Percentiles rank a stretch among this genome's conserved stretches.
Conservation (phyloP, 345 rosid species). For the Lepidium aucheri region DNA sequence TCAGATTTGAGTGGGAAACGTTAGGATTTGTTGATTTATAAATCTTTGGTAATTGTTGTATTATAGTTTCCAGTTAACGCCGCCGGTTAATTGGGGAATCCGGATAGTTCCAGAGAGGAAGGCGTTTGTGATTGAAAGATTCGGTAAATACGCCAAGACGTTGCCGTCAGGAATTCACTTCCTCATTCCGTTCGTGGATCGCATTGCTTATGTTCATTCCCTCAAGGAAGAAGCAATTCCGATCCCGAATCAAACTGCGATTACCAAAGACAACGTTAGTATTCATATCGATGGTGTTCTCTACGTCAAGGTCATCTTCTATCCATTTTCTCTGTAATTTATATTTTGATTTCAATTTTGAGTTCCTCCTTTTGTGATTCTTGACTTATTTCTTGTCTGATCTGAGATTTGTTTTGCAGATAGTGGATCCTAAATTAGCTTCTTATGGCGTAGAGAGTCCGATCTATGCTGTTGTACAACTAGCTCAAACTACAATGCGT, state of each 20-base stretch:
- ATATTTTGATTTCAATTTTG: neutral
- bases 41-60: neutral
- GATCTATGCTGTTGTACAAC: constrained; percentile 83
- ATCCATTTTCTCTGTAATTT: neutral
- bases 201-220: constrained; percentile 92
- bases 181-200: constrained; percentile 81
- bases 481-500: constrained; percentile 99
- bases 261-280: constrained; percentile 91
- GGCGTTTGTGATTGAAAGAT: constrained; percentile 86
- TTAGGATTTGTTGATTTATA: neutral
- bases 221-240: constrained; percentile 97
- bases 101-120: constrained; percentile 87
- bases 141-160: constrained; percentile 76
- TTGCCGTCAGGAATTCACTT: constrained; percentile 84
- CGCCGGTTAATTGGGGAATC: constrained; percentile 88
- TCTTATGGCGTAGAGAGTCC: constrained; percentile 98
- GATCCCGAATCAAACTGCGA: constrained; percentile 84
- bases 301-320: constrained; percentile 60
- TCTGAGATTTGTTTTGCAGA: constrained; percentile 31
- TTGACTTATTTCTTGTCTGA: neutral
- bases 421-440: constrained; percentile 83
- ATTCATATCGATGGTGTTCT: constrained; percentile 86
- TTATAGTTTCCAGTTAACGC: constrained; percentile 51
- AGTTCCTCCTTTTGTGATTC: neutral
- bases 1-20: neutral